Evolutionary conservation across 306 rosid species (phyloP).

Genomic region (Pterocarpus santalinus): DNA sequence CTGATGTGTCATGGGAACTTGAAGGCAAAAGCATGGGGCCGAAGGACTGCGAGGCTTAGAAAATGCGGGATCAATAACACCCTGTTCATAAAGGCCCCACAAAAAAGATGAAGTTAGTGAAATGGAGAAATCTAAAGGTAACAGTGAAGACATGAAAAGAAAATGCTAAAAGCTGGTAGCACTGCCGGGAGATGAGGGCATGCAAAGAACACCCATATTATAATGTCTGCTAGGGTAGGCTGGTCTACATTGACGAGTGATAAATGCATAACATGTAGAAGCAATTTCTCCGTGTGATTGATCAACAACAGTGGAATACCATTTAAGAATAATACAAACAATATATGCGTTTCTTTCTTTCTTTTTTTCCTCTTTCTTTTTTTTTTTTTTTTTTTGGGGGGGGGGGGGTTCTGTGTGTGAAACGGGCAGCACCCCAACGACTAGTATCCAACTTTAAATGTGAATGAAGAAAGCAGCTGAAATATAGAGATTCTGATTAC

Average conservation of each 20-base stretch:
- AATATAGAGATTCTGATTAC: neutral
- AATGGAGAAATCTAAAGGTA: constrained; percentile 2
- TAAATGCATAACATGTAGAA: too few relatives aligned
- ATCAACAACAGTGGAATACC: neutral
- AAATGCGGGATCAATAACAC: constrained; percentile 80
- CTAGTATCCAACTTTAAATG: neutral
- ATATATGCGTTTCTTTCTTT: neutral
- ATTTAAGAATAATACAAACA: neutral
- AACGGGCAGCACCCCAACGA: neutral
- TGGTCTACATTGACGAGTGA: neutral
- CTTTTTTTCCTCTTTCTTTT: too few relatives aligned
- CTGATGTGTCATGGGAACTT: constrained; percentile 65
- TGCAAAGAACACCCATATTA: neutral
- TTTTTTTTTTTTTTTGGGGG: neutral
- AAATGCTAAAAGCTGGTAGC: neutral
- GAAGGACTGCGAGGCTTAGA: constrained; percentile 77
- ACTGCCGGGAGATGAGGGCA: neutral
- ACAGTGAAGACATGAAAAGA: neutral
- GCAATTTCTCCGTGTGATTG: neutral
- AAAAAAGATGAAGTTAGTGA: constrained; percentile 37
- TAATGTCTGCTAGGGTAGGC: neutral
- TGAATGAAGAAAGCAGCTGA: constrained; percentile 16
- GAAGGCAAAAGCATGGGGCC: constrained; percentile 94
- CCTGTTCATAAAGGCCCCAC: constrained; percentile 58
- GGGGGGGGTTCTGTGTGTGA: neutral